A percentile compares a stretch with the other conserved stretches of the same genome.
These are phyloP conservation scores for Phytophthora litchii DNA, from an alignment of 352 stramenopile species.

Conservation along the genomic window DNA sequence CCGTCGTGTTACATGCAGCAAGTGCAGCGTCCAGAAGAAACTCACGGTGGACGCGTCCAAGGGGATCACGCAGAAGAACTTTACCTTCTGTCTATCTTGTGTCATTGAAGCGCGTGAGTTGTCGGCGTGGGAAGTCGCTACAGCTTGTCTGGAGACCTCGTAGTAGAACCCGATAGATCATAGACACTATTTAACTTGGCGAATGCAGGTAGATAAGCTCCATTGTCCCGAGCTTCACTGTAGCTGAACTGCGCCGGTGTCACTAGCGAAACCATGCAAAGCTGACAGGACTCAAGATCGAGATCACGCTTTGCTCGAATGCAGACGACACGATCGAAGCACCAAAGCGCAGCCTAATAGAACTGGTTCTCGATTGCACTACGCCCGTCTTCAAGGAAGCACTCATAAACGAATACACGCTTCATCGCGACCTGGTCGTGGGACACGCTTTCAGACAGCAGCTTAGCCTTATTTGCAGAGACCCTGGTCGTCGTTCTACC, in stretches of 20 bases:
- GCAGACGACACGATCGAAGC: constrained; percentile 6
- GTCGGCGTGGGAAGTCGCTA: constrained; percentile 50
- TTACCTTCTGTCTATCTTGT: constrained; percentile 62
- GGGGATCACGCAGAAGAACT: constrained; percentile 43
- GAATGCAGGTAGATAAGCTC: background rate
- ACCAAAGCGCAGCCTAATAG: too few relatives aligned
- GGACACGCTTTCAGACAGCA: too few relatives aligned
- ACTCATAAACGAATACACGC: background rate
- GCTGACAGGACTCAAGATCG: constrained; percentile 9
- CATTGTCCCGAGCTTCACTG: too few relatives aligned
- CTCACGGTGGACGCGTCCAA: constrained; percentile 38
- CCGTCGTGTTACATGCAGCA: constrained; percentile 35
- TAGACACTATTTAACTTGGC: constrained; percentile 20
- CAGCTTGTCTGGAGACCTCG: constrained; percentile 24
- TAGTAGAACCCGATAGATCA: constrained; percentile 17
- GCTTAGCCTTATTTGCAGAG: too few relatives aligned
- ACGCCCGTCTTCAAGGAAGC: too few relatives aligned
- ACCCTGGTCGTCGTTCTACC: too few relatives aligned
- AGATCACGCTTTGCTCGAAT: constrained; percentile 5
- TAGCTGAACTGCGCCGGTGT: constrained; percentile 6
- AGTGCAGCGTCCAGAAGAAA: constrained; percentile 58
- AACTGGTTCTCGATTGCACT: too few relatives aligned
- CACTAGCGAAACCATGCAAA: constrained; percentile 18
- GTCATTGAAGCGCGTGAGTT: constrained; percentile 51
- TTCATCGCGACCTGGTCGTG: too few relatives aligned